Evolutionary conservation across 441 rosid genomes (phyloP).

Genomic region (Euphorbia corollata): DNA sequence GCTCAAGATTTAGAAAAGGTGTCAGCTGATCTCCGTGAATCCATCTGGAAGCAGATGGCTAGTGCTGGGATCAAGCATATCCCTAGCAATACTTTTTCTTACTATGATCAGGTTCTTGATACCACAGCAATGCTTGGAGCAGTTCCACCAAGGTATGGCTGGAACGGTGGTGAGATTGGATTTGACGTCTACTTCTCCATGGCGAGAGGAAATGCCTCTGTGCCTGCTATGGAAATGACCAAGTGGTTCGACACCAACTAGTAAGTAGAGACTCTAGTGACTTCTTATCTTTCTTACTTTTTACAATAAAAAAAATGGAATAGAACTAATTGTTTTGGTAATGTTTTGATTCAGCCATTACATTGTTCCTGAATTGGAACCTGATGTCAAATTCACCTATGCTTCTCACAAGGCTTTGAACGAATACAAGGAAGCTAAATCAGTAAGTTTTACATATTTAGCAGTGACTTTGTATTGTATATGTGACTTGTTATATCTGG

Average conservation of each 20-base stretch:
- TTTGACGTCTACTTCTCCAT: constrained; percentile 78
- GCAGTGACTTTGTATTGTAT: not conserved
- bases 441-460: constrained; percentile 35
- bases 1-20: constrained; percentile 85
- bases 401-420: constrained; percentile 94
- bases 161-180: constrained; percentile 77
- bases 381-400: constrained; percentile 75
- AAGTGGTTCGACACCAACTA: constrained; percentile 99
- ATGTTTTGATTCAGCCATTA: constrained; percentile 53
- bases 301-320: not conserved
- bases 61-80: constrained; percentile 75
- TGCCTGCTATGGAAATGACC: constrained; percentile 99
- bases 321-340: constrained; percentile 10
- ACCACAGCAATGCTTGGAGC: constrained; percentile 93
- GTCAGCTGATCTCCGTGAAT: constrained; percentile 69
- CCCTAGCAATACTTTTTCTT: constrained; percentile 94
- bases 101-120: constrained; percentile 86
- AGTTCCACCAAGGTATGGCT: constrained; percentile 81
- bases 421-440: constrained; percentile 95
- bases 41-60: constrained; percentile 95
- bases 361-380: constrained; percentile 96
- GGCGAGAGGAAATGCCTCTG: constrained; percentile 95
- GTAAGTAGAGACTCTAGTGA: constrained; percentile 41
- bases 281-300: constrained; percentile 3
- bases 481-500: not conserved